Conservation (phyloP, 257 asterid species). For the Cruciata laevipes region DNA sequence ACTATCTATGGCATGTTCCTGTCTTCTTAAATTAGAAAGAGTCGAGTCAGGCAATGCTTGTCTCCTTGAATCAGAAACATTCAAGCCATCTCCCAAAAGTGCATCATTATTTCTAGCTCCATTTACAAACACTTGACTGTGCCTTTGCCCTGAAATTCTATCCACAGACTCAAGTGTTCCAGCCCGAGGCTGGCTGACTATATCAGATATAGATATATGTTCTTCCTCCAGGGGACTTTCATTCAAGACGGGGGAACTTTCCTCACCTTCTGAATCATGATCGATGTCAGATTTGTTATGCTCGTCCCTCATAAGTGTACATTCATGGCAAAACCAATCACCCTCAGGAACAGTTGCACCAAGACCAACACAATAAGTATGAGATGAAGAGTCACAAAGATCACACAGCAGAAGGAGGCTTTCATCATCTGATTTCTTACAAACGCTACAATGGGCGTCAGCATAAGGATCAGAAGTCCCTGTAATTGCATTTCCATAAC, state of each 20-base stretch:
- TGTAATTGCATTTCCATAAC: constrained; percentile 41
- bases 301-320: constrained; percentile 53
- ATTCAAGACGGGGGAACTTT: constrained; percentile 6
- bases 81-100: constrained; percentile 6
- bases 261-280: constrained; percentile 21
- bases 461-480: constrained; percentile 45
- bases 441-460: constrained; percentile 43
- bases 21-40: neutral
- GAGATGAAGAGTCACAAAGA: constrained; percentile 66
- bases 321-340: constrained; percentile 79
- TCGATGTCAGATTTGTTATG: constrained; percentile 30
- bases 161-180: constrained; percentile 8
- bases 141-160: constrained; percentile 18
- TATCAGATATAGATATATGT: constrained; percentile 29
- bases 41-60: neutral
- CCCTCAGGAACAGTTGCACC: constrained; percentile 66
- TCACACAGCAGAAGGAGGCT: constrained; percentile 59
- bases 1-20: constrained; percentile 8
- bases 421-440: constrained; percentile 41
- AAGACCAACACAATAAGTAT: constrained; percentile 65
- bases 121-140: constrained; percentile 12
- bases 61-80: constrained; percentile 23
- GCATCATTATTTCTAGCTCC: constrained; percentile 14
- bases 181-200: constrained; percentile 35
- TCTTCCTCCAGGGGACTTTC: constrained; percentile 15